phyloP scores from a whole-genome alignment of 441 rosid genomes.

The Metrosideros polymorpha region DNA sequence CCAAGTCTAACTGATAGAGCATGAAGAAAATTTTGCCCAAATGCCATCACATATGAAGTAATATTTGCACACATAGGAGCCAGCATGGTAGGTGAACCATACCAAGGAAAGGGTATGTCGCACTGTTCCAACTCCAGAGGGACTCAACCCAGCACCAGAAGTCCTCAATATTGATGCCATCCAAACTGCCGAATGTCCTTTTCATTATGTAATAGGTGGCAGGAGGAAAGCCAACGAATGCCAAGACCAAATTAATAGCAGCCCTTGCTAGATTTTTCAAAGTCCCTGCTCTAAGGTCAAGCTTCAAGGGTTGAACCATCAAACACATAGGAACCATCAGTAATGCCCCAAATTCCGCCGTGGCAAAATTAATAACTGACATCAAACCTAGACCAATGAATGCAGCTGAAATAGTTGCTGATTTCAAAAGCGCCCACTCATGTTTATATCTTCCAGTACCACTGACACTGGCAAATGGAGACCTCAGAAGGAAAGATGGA shows the following conservation, averaged over 20 bases:
- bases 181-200: constrained; percentile 30
- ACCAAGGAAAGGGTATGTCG: constrained; percentile 78
- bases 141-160: constrained; percentile 86
- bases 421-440: constrained; percentile 63
- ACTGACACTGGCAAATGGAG: constrained; percentile 19
- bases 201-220: constrained; percentile 37
- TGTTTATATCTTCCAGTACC: constrained; percentile 18
- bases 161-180: constrained; percentile 35
- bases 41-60: constrained; percentile 31
- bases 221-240: constrained; percentile 54
- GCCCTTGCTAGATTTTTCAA: constrained; percentile 26
- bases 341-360: constrained; percentile 84
- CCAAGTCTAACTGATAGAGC: background rate
- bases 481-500: constrained; percentile 32
- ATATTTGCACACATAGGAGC: constrained; percentile 47
- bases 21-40: background rate
- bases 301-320: constrained; percentile 61
- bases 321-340: constrained; percentile 66
- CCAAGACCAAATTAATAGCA: constrained; percentile 38
- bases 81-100: constrained; percentile 88
- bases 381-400: constrained; percentile 79
- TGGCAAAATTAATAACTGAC: constrained; percentile 91
- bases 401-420: constrained; percentile 62
- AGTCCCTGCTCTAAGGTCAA: constrained; percentile 30
- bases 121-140: constrained; percentile 89